These are phyloP conservation scores for Leucaena leucocephala DNA, from an alignment of 306 rosid species.

Conservation along the genomic window DNA sequence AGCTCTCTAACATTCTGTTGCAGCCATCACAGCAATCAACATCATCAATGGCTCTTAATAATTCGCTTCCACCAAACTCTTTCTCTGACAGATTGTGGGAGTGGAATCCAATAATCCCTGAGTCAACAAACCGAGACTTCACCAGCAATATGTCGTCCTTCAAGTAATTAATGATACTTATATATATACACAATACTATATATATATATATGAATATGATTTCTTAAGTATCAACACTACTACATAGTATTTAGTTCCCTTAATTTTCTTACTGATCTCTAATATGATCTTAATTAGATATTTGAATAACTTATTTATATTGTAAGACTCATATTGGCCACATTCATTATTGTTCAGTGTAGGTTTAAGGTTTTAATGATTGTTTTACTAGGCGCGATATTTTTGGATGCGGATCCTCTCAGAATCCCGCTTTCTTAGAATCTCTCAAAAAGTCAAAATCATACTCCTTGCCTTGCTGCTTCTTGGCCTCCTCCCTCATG, in stretches of 20 bases:
- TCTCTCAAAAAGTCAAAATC: too few species aligned
- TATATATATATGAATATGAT: slow-evolving; percentile 15
- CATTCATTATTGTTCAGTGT: slow-evolving; percentile 30
- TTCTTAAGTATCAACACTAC: slow-evolving; percentile 5
- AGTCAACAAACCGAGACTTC: slow-evolving; percentile 55
- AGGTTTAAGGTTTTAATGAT: background rate
- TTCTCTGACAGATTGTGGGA: slow-evolving; percentile 93
- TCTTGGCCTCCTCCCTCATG: too few species aligned
- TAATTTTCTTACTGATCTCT: background rate
- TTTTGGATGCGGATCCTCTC: too few species aligned
- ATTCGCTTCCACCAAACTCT: slow-evolving; percentile 49
- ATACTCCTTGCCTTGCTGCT: too few species aligned
- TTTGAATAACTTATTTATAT: slow-evolving; percentile 28
- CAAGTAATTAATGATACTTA: slow-evolving; percentile 60
- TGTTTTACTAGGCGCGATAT: background rate
- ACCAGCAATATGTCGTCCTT: slow-evolving; percentile 49
- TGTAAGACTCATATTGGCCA: slow-evolving; percentile 38
- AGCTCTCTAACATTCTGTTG: slow-evolving; percentile 51
- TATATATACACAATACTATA: slow-evolving; percentile 18
- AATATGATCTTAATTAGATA: background rate
- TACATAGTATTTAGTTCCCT: slow-evolving; percentile 8
- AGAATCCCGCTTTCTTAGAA: too few species aligned
- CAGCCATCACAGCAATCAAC: slow-evolving; percentile 30
- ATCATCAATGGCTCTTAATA: slow-evolving; percentile 37
- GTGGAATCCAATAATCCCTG: slow-evolving; percentile 85